Conservation (phyloP, 768 basidiomycete genomes). For the Russula lepida region DNA sequence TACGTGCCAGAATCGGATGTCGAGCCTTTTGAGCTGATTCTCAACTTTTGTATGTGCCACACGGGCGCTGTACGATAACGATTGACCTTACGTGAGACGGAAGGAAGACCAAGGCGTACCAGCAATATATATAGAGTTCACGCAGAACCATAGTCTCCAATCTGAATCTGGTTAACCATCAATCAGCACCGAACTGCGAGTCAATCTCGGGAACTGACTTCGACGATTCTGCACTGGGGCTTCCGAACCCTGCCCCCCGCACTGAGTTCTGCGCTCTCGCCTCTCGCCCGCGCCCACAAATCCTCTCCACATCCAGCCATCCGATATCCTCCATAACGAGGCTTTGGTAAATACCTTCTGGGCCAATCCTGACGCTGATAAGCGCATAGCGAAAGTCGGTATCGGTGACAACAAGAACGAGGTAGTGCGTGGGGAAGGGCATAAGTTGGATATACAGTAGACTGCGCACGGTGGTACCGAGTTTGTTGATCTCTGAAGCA, state of each 20-base stretch:
- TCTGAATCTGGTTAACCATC: conserved; percentile 38
- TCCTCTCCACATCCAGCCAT: conserved; percentile 67
- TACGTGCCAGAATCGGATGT: conserved; percentile 71
- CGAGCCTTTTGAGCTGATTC: conserved; percentile 72
- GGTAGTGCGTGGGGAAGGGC: conserved; percentile 72
- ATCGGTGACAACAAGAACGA: conserved; percentile 76
- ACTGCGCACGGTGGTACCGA: conserved; percentile 55
- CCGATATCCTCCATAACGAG: conserved; percentile 72
- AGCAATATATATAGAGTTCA: conserved; percentile 82
- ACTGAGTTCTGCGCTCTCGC: conserved; percentile 25
- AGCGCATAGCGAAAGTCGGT: conserved; percentile 75
- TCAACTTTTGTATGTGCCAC: conserved; percentile 88
- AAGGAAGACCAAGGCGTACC: conserved; percentile 37
- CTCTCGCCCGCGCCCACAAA: conserved; percentile 35
- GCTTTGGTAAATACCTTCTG: conserved; percentile 47
- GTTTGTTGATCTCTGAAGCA: conserved; percentile 53
- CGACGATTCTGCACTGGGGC: background rate
- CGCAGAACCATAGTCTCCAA: conserved; percentile 65
- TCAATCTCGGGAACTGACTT: conserved; percentile 4
- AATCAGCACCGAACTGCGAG: background rate
- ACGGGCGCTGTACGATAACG: conserved; percentile 50
- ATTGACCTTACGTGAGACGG: background rate
- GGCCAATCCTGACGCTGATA: conserved; percentile 52
- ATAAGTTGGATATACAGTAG: conserved; percentile 69
- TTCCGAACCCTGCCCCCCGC: conserved; percentile 22